A percentile compares a stretch with the other conserved stretches of the same genome.
These are phyloP conservation scores for Neospermospora avenae DNA, from an alignment of 2,329 filamentous ascomycete species.

Conservation along the genomic window DNA sequence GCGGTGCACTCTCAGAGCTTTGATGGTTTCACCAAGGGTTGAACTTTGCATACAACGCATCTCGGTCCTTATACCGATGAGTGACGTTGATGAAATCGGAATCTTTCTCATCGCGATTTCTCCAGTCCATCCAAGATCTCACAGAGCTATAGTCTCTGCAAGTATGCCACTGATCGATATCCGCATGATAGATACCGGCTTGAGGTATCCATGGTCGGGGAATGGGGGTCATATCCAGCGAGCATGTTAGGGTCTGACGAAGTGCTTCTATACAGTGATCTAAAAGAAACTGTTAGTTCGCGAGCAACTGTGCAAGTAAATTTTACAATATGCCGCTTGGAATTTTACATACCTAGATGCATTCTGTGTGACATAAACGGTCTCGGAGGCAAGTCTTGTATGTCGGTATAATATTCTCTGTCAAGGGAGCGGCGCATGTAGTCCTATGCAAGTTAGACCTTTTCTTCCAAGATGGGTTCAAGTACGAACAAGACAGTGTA, in stretches of 20 bases:
- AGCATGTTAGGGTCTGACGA: slow-evolving; percentile 3
- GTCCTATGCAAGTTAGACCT: neutral
- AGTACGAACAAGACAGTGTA: slow-evolving; percentile 3
- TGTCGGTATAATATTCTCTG: slow-evolving; percentile 7
- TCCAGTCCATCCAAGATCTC: slow-evolving; percentile 9
- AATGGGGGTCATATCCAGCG: slow-evolving; percentile 6
- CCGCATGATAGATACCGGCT: slow-evolving; percentile 5
- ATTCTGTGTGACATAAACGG: slow-evolving; percentile 9
- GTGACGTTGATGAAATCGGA: slow-evolving; percentile 4
- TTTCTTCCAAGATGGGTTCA: neutral
- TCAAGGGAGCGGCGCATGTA: slow-evolving; percentile 6
- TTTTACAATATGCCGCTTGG: neutral
- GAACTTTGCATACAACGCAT: slow-evolving; percentile 5
- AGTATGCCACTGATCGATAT: slow-evolving; percentile 7
- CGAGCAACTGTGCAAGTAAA: neutral
- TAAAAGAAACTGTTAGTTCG: neutral
- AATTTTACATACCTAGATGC: slow-evolving; percentile 4
- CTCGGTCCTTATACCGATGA: slow-evolving; percentile 3
- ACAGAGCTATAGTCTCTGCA: slow-evolving; percentile 5
- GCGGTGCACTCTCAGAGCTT: neutral
- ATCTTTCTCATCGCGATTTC: slow-evolving; percentile 7
- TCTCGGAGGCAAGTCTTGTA: neutral
- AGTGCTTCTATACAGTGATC: slow-evolving; percentile 9
- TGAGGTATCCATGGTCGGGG: slow-evolving; percentile 4
- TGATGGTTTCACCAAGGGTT: slow-evolving; percentile 4